These are phyloP conservation scores for Crataegus laevigata DNA, from an alignment of 306 rosid genomes.

Conservation along the genomic window DNA sequence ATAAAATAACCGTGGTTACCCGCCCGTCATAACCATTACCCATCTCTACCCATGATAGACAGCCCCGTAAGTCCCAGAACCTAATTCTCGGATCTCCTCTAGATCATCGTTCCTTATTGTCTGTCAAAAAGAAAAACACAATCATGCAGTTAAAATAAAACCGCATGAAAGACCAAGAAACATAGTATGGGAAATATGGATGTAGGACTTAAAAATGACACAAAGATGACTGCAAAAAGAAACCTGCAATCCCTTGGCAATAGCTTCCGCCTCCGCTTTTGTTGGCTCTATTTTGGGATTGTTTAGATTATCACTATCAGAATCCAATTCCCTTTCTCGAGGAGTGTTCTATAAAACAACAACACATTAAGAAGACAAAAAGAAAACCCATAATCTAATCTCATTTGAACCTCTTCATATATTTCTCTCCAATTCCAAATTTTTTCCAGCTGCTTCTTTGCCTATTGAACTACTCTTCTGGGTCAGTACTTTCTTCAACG, in stretches of 20 bases:
- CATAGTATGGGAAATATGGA: conserved; percentile 5
- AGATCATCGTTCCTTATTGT: conserved; percentile 87
- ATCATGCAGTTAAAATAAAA: conserved; percentile 16
- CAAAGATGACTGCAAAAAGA: conserved; percentile 15
- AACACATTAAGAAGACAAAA: conserved; percentile 14
- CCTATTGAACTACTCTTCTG: conserved; percentile 20
- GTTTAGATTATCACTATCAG: conserved; percentile 53
- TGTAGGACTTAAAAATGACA: not conserved
- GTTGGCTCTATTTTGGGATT: conserved; percentile 82
- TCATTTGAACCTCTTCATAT: conserved; percentile 5
- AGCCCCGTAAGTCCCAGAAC: conserved; percentile 96
- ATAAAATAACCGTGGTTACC: no score
- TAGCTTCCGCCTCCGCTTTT: conserved; percentile 91
- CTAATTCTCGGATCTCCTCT: conserved; percentile 95
- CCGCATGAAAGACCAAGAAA: not conserved
- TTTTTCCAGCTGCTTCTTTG: conserved; percentile 46
- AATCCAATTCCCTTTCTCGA: conserved; percentile 60
- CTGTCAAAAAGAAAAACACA: conserved; percentile 32
- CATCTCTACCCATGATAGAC: conserved; percentile 97
- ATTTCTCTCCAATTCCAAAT: conserved; percentile 53
- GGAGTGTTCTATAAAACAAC: conserved; percentile 48
- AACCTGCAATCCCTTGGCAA: conserved; percentile 93
- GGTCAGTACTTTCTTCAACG: conserved; percentile 28
- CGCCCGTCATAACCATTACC: no score
- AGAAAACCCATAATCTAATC: conserved; percentile 10